These are phyloP conservation scores for Backusella parvicylindrica DNA, from an alignment of 192 early-diverging fungal species.

Conservation along the genomic window DNA sequence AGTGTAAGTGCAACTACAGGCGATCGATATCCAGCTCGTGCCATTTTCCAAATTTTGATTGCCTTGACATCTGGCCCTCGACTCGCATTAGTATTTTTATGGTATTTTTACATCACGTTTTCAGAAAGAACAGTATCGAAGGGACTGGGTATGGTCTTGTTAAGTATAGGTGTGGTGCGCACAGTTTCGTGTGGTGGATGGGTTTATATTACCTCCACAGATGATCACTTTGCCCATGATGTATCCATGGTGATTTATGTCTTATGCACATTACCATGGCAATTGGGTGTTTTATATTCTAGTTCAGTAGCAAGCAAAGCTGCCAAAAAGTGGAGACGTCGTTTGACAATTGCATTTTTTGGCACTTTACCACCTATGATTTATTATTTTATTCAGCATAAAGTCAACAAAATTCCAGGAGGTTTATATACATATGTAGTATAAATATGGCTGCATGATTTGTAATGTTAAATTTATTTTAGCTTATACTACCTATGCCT, in stretches of 20 bases:
- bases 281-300: slow-evolving; percentile 55
- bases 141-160: slow-evolving; percentile 34
- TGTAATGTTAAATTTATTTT: background rate
- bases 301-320: slow-evolving; percentile 29
- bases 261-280: slow-evolving; percentile 71
- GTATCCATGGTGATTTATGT: slow-evolving; percentile 79
- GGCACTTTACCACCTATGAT: slow-evolving; percentile 69
- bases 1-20: slow-evolving; percentile 80
- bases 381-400: slow-evolving; percentile 75
- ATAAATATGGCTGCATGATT: background rate
- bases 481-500: slow-evolving; percentile 77
- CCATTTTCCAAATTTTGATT: slow-evolving; percentile 77
- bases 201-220: slow-evolving; percentile 79
- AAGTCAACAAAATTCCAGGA: slow-evolving; percentile 67
- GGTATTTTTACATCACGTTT: slow-evolving; percentile 40
- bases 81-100: slow-evolving; percentile 44
- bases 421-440: slow-evolving; percentile 32
- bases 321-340: slow-evolving; percentile 51
- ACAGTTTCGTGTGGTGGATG: slow-evolving; percentile 77
- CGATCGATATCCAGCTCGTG: slow-evolving; percentile 75
- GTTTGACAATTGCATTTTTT: slow-evolving; percentile 62
- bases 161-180: slow-evolving; percentile 53
- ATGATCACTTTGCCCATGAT: slow-evolving; percentile 79
- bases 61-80: slow-evolving; percentile 65
- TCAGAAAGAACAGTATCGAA: slow-evolving; percentile 13